Conservation (phyloP, 176 grass and related monocot species). For the Calamus simplicifolius region DNA sequence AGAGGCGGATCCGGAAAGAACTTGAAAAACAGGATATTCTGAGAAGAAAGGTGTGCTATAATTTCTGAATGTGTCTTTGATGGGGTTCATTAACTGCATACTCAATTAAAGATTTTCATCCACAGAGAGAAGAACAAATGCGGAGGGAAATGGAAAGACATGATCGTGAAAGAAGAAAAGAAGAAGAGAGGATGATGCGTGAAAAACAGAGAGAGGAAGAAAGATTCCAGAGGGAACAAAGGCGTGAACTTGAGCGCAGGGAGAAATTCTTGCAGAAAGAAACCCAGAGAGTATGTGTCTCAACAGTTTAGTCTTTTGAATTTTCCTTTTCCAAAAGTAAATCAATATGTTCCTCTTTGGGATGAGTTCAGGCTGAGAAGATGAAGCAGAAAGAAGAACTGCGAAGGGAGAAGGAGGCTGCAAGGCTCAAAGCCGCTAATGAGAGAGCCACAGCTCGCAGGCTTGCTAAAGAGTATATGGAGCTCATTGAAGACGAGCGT, state of each 20-base stretch:
- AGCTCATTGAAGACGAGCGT: slow-evolving; percentile 90
- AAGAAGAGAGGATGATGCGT: slow-evolving; percentile 75
- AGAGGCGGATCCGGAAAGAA: slow-evolving; percentile 84
- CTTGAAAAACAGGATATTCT: slow-evolving; percentile 90
- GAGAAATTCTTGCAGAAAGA: slow-evolving; percentile 80
- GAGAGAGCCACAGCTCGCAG: slow-evolving; percentile 90
- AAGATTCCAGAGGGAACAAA: slow-evolving; percentile 67
- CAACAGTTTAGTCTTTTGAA: slow-evolving; percentile 4
- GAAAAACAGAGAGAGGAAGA: slow-evolving; percentile 87
- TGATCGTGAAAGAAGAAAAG: slow-evolving; percentile 86
- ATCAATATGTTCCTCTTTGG: neutral
- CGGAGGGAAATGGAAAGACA: slow-evolving; percentile 79
- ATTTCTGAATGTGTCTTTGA: neutral
- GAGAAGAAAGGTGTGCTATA: slow-evolving; percentile 70
- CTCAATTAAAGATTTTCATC: slow-evolving; percentile 12
- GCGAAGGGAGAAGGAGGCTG: slow-evolving; percentile 78
- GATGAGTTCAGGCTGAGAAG: slow-evolving; percentile 60
- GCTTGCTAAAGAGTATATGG: slow-evolving; percentile 76
- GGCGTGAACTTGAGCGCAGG: slow-evolving; percentile 77
- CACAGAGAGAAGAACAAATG: slow-evolving; percentile 86
- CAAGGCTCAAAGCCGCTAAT: slow-evolving; percentile 75
- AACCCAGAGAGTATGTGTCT: slow-evolving; percentile 47
- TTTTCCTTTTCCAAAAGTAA: neutral
- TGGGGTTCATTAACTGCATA: neutral
- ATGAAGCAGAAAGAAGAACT: slow-evolving; percentile 81